Evolutionary conservation across 2,329 filamentous ascomycete genomes (phyloP), one percentile per base, ranked within the genome.

Genomic region (Scleromitrula shiraiana): DNA sequence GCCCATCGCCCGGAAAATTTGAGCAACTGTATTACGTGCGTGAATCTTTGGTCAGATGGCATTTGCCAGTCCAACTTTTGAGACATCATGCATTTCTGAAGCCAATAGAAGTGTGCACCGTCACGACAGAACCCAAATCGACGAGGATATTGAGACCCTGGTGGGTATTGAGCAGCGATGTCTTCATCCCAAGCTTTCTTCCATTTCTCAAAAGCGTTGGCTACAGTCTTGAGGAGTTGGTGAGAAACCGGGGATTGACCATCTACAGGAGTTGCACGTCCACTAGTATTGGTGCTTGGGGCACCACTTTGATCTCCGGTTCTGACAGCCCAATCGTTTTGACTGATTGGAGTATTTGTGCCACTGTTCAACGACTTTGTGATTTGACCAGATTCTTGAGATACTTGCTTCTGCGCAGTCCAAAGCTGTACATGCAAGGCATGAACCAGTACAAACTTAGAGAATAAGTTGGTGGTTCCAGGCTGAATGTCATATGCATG

Each of bases 361-460:
- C 68, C 69, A 56, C 71, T 75, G 7, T 45, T 50, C 23, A 53
- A 36, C 8, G 46, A 41, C 24, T 57, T 49, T 32, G 33, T 15
- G 19, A 48, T 53, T 29, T 53, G 50, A 15, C 54, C 51, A 33
- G 55, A 50, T 46, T 65, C 57, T 50, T 62, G 59, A 15, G 61
- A 61, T 14, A 68, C 57, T 52, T 72, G 69, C 40, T 69, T 71
- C 56, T 74, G 74, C 35, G 46, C 68, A 66, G 43, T 52, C 68
- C 72, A 77, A 53, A 88, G 76, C 54, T 85, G 73, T 5, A 78
- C 71, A 47, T 85, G 72, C 44, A 89, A 68, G 10, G 77, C 78
- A 58, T 88, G 84, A 7, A 88, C 78, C 39, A 88, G 65, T 47
- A 88, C 76, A 58, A 88, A 88, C 59, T 88, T 88, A 29, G 80